Evolutionary conservation across 2,329 filamentous ascomycete species (phyloP).

Genomic region (Pestalotiopsis sp.): DNA sequence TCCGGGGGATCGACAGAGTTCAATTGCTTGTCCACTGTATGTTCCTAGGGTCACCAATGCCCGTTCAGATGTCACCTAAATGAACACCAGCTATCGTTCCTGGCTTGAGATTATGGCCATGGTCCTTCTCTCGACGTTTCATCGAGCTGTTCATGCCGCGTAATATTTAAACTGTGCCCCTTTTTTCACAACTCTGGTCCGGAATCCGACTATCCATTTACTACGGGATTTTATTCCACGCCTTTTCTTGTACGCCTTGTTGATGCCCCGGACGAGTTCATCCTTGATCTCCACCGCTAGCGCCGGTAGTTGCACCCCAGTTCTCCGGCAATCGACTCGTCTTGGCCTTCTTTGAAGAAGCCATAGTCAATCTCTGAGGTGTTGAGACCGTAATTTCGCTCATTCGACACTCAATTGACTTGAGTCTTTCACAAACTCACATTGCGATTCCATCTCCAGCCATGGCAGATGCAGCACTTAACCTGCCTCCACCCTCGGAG

Average conservation of each 20-base stretch:
- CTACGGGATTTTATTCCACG: neutral
- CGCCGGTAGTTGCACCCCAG: neutral
- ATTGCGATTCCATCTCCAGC: neutral
- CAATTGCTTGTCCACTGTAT: neutral
- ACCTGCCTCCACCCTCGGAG: conserved; percentile 3
- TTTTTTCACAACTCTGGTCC: neutral
- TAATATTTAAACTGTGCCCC: neutral
- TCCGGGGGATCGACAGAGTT: neutral
- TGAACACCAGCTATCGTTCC: neutral
- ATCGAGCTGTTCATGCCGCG: neutral
- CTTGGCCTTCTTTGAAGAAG: neutral
- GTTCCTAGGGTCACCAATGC: neutral
- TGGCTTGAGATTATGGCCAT: neutral
- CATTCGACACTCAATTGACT: neutral
- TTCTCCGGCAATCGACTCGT: neutral
- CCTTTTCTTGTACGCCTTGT: neutral
- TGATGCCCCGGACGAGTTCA: neutral
- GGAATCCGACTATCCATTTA: neutral
- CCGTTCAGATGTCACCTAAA: neutral
- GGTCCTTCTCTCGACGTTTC: neutral
- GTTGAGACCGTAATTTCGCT: neutral
- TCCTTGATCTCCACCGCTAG: neutral
- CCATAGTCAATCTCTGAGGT: neutral
- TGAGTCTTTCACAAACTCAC: neutral
- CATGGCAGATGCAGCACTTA: neutral